Percentiles rank a stretch among this genome's conserved stretches.
Evolutionary conservation across 2,329 filamentous ascomycete species (phyloP).

Genomic region (Diaporthe nobilis): DNA sequence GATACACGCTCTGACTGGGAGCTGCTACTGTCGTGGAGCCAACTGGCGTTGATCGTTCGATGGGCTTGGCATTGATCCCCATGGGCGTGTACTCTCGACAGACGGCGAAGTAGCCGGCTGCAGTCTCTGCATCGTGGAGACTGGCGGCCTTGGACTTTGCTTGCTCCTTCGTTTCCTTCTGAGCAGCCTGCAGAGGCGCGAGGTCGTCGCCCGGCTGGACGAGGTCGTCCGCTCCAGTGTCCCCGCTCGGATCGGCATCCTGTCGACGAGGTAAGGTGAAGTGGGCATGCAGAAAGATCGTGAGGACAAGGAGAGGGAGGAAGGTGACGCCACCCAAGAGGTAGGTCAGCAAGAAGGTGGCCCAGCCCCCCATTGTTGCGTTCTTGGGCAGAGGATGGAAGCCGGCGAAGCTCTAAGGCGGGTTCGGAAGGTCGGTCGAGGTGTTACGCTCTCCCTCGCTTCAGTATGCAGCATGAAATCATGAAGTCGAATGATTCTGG

Average conservation of each 20-base stretch:
- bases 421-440: slow-evolving; percentile 32
- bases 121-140: slow-evolving; percentile 79
- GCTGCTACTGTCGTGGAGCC: slow-evolving; percentile 81
- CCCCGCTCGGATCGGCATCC: slow-evolving; percentile 51
- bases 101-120: slow-evolving; percentile 94
- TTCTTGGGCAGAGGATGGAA: slow-evolving; percentile 1
- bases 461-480: slow-evolving; percentile 39
- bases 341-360: slow-evolving; percentile 80
- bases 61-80: slow-evolving; percentile 92
- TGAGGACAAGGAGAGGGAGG: slow-evolving; percentile 77
- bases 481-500: slow-evolving; percentile 30
- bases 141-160: slow-evolving; percentile 63
- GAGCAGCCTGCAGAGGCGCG: slow-evolving; percentile 72
- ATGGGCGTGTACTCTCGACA: slow-evolving; percentile 93
- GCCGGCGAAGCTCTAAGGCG: slow-evolving; percentile 14
- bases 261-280: slow-evolving; percentile 73
- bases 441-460: slow-evolving; percentile 38
- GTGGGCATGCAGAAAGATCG: slow-evolving; percentile 77
- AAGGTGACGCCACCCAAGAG: slow-evolving; percentile 91
- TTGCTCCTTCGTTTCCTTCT: slow-evolving; percentile 72
- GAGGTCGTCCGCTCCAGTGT: slow-evolving; percentile 57
- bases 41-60: slow-evolving; percentile 85
- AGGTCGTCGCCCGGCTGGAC: slow-evolving; percentile 76
- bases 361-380: slow-evolving; percentile 63
- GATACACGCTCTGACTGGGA: slow-evolving; percentile 94